Evolutionary conservation across 2,329 filamentous ascomycete species (phyloP), one percentile per base, ranked within the genome.

Genomic region (Fusarium mangiferae): DNA sequence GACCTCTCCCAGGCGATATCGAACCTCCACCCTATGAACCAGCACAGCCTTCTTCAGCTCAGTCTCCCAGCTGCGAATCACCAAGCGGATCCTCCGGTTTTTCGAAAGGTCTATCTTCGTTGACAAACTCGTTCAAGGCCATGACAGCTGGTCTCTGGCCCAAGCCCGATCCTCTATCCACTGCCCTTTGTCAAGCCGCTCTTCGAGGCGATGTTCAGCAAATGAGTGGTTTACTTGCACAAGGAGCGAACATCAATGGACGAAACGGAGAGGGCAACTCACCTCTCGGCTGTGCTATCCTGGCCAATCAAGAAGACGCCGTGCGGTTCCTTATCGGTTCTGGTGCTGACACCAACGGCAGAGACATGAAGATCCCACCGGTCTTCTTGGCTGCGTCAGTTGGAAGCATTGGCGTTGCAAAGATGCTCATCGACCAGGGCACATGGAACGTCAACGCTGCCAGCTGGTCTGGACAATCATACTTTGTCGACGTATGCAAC

Each of bases 161-260:
- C 0, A 82, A 82, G n/a, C 81, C 82, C 0, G 82, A 83, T 20
- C 82, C 82, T 3, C 66, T 84, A 7, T 82, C 82, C 2, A 80
- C 80, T 1, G 81, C 82, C 3, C 78, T 83, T 24, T 84, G 82
- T 22, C 77, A 83, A 39, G 82, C 82, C 2, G 77, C 79, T 6
- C 70, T 78, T 3, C 72, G 75, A 4, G 82, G 82, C 1, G 80
- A 83, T n/a, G 66, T 80, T 2, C 72, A 74, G 17, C 82, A 83
- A 26, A 78, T 83, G 45, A 77, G 74, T 3, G 80, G 78, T 1
- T 74, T 84, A 24, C 67, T 84, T 15, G 67, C 74, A 6, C 79
- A 83, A 51, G 82, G 82, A 12, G 81, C 80, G 41, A 82, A 81
- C 42, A 77, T 83, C 35, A 80, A 83, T 59, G 82, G 82, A 7